These are phyloP conservation scores for Aureobasidium pullulans DNA, from an alignment of 2,329 filamentous ascomycete genomes.

Conservation along the genomic window DNA sequence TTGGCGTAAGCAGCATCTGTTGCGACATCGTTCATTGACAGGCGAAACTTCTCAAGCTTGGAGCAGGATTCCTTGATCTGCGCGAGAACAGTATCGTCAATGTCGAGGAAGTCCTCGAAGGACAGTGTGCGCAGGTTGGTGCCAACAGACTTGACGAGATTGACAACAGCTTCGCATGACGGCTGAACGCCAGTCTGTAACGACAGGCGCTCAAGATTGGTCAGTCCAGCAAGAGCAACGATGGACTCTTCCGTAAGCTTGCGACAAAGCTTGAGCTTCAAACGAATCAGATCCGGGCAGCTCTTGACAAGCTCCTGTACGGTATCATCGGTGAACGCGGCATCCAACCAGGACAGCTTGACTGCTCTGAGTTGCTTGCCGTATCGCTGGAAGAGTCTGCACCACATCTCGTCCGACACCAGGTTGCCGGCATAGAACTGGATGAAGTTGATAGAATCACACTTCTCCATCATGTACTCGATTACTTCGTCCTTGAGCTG, in stretches of 20 bases:
- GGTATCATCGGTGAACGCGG: constrained; percentile 66
- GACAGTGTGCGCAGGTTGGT: constrained; percentile 67
- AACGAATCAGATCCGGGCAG: constrained; percentile 61
- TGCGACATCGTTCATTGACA: constrained; percentile 68
- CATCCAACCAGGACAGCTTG: constrained; percentile 78
- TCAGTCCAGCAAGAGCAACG: constrained; percentile 53
- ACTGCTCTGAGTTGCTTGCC: constrained; percentile 60
- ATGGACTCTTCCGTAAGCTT: constrained; percentile 61
- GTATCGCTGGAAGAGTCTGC: constrained; percentile 57
- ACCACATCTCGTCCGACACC: constrained; percentile 69
- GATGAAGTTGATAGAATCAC: constrained; percentile 61
- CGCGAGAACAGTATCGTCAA: constrained; percentile 62
- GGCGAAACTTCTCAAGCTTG: constrained; percentile 65
- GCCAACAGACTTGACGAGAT: constrained; percentile 58
- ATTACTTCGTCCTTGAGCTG: constrained; percentile 84
- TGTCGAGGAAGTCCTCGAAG: constrained; percentile 58
- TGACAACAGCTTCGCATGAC: constrained; percentile 50
- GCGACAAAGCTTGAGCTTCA: constrained; percentile 80
- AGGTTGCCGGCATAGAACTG: constrained; percentile 81
- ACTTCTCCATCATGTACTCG: constrained; percentile 69
- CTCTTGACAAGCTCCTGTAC: constrained; percentile 53
- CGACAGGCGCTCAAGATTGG: constrained; percentile 64
- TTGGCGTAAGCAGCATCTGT: constrained; percentile 66
- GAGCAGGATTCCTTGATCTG: constrained; percentile 64
- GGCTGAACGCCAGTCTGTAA: constrained; percentile 58